Evolutionary conservation across 176 grass and related monocot species (phyloP), one percentile per base, ranked within the genome.

Genomic region (Calamus simplicifolius): DNA sequence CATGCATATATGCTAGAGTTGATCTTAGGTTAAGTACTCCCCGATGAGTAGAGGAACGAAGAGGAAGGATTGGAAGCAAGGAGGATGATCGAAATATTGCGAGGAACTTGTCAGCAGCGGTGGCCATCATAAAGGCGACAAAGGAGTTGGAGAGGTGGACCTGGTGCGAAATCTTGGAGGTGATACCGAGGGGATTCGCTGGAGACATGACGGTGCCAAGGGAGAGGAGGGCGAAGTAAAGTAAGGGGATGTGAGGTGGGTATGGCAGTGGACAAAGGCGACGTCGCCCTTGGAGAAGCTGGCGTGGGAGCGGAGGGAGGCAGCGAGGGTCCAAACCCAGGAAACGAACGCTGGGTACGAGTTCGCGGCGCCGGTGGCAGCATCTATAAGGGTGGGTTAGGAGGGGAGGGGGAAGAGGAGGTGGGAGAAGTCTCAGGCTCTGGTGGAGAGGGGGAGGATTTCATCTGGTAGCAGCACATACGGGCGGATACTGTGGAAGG

Each of bases 21-120:
- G 21, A 23, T 23, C 21, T 23, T 23, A 23, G 21, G 21, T 23
- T 23, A 23, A 23, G 21, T 23, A 23, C 1, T 23, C 28, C 90
- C 90, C 1, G 90, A 95, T 3, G 82, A 90, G 82, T 95, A 95
- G 1, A 90, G 67, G 48, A 95, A 82, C 28, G 74, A 65, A 62
- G 18, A 72, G 26, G 16, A 95, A 64, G n/a, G 71, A 14, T 18
- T 0, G 57, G 52, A 87, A 90, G 18, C 49, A 51, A 0, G 79
- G 69, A 87, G 66, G 12, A 93, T 29, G 31, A 56, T 52, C 16
- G 62, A 25, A 7, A 93, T 3, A 43, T 63, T 2, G 1, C 4
- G 26, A 1, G 89, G 54, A 87, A 25, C 58, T 84, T 87, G 1
- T 30, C 27, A 16, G 76, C 83, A 3, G 76, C 59, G 57, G 69